phyloP scores from a whole-genome alignment of 2,329 filamentous ascomycete genomes.

The Fusarium citri region DNA sequence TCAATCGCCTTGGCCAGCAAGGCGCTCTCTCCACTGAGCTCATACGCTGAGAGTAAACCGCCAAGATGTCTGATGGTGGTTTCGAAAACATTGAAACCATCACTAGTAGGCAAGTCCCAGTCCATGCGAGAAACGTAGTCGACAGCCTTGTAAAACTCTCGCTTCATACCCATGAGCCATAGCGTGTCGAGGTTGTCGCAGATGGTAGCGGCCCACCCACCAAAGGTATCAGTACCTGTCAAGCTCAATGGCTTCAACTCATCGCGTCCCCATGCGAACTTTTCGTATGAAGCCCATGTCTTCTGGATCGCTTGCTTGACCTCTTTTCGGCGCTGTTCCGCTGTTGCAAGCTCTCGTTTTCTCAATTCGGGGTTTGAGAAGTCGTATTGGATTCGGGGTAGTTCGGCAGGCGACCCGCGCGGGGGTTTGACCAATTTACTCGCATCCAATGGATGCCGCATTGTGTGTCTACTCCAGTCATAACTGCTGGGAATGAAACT shows the following conservation, averaged over 20 bases:
- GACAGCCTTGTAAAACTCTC: slow-evolving; percentile 72
- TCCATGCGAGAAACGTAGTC: slow-evolving; percentile 58
- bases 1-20: slow-evolving; percentile 70
- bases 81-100: slow-evolving; percentile 72
- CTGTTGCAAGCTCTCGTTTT: slow-evolving; percentile 17
- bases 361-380: slow-evolving; percentile 30
- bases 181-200: slow-evolving; percentile 73
- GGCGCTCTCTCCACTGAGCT: slow-evolving; percentile 67
- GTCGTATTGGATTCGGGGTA: slow-evolving; percentile 41
- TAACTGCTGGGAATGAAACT: slow-evolving; percentile 40
- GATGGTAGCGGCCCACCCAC: slow-evolving; percentile 72
- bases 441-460: slow-evolving; percentile 21
- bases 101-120: slow-evolving; percentile 61
- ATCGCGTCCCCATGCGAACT: slow-evolving; percentile 70
- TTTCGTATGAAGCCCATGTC: slow-evolving; percentile 69
- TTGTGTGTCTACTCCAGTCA: slow-evolving; percentile 36
- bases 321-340: slow-evolving; percentile 46
- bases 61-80: slow-evolving; percentile 76
- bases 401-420: slow-evolving; percentile 10
- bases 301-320: slow-evolving; percentile 62
- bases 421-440: slow-evolving; percentile 28
- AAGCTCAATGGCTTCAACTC: slow-evolving; percentile 67
- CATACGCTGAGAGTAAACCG: slow-evolving; percentile 73
- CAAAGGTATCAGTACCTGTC: slow-evolving; percentile 63
- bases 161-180: slow-evolving; percentile 74